Evolutionary conservation across 1,284 basidiomycete species (phyloP).

Genomic region (Puccinia horiana): DNA sequence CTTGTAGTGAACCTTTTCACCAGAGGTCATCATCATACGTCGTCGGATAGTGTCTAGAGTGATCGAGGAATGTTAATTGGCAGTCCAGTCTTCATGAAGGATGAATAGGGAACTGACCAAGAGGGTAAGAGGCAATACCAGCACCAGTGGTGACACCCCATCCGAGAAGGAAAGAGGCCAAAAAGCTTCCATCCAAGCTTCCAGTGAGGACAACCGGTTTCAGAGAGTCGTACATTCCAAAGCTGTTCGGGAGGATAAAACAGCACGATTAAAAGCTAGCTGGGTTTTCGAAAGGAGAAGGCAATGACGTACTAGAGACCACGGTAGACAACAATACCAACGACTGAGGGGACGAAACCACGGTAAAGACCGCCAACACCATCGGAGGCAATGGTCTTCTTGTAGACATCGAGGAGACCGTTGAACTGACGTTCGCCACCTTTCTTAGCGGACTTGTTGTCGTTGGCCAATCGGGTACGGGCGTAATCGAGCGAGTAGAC

Average conservation of each 20-base stretch:
- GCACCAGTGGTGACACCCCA: constrained; percentile 86
- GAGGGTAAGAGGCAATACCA: constrained; percentile 91
- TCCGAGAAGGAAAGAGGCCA: constrained; percentile 73
- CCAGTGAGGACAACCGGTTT: constrained; percentile 89
- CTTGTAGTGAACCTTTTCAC: constrained; percentile 58
- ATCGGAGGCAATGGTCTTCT: constrained; percentile 75
- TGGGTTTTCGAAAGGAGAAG: constrained; percentile 53
- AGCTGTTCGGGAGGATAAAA: constrained; percentile 17
- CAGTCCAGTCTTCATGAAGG: constrained; percentile 56
- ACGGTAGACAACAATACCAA: constrained; percentile 94
- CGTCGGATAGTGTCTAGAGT: constrained; percentile 45
- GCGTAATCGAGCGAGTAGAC: constrained; percentile 97
- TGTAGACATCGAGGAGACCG: constrained; percentile 90
- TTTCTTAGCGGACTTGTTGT: constrained; percentile 86
- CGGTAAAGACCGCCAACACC: constrained; percentile 71
- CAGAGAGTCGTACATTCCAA: constrained; percentile 54
- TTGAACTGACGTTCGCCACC: constrained; percentile 85
- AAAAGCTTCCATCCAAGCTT: constrained; percentile 81
- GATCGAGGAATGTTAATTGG: background rate
- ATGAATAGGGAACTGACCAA: constrained; percentile 79
- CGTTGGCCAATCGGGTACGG: constrained; percentile 95
- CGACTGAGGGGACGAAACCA: constrained; percentile 90
- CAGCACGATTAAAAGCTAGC: background rate
- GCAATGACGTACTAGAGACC: constrained; percentile 71
- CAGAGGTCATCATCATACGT: constrained; percentile 68